These are phyloP conservation scores for Globisporangium camurandrum DNA, from an alignment of 352 stramenopile genomes.

Conservation along the genomic window DNA sequence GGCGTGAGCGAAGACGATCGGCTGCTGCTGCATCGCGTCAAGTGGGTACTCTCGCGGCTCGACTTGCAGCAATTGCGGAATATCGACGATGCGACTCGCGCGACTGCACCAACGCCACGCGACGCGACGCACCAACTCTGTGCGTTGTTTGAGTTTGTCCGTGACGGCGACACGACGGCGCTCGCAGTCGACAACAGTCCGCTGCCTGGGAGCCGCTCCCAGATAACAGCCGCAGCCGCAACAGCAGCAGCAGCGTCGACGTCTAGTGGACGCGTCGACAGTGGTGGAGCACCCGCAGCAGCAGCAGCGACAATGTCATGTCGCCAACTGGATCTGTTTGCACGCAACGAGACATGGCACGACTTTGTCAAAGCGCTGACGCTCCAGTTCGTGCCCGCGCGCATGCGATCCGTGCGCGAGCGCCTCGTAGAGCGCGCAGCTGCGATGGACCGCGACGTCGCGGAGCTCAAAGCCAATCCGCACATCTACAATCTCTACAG, in stretches of 20 bases:
- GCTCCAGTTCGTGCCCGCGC: conserved; percentile 60
- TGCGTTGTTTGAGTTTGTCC: conserved; percentile 71
- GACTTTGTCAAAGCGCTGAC: conserved; percentile 52
- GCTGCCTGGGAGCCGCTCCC: conserved; percentile 17
- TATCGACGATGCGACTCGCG: background rate
- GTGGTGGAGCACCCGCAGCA: background rate
- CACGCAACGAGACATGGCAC: conserved; percentile 35
- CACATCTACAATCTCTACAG: conserved; percentile 67
- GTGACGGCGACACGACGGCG: conserved; percentile 30
- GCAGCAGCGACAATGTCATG: conserved; percentile 13
- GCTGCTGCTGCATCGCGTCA: conserved; percentile 60
- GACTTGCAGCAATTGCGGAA: conserved; percentile 28
- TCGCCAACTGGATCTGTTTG: conserved; percentile 28
- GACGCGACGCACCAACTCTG: conserved; percentile 53
- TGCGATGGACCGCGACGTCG: conserved; percentile 40
- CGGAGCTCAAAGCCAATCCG: conserved; percentile 45
- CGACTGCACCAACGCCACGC: conserved; percentile 8
- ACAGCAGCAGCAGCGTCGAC: conserved; percentile 4
- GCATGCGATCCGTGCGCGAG: conserved; percentile 57
- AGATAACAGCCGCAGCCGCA: too few relatives aligned
- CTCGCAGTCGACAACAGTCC: conserved; percentile 53
- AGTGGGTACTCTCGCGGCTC: conserved; percentile 69
- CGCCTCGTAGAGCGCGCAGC: conserved; percentile 39
- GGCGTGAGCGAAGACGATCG: conserved; percentile 26
- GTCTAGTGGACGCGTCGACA: conserved; percentile 1